Conservation (phyloP, 345 rosid genomes). For the Gynandropsis gynandra region DNA sequence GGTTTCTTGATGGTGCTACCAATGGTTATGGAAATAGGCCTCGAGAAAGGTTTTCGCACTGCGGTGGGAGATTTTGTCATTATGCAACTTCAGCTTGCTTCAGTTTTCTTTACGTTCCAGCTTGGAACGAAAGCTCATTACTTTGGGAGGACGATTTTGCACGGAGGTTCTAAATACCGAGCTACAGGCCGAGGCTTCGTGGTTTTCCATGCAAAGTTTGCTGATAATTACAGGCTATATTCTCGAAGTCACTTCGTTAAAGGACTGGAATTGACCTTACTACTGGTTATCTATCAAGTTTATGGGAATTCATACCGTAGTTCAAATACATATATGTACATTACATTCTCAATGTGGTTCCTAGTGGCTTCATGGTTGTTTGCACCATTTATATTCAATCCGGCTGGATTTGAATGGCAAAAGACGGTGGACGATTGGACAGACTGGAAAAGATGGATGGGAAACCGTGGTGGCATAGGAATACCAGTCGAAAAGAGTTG, state of each 20-base stretch:
- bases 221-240: constrained; percentile 78
- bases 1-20: constrained; percentile 82
- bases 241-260: constrained; percentile 94
- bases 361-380: constrained; percentile 89
- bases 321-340: constrained; percentile 58
- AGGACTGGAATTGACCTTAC: constrained; percentile 68
- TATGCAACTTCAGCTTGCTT: constrained; percentile 96
- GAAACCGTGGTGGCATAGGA: constrained; percentile 89
- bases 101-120: constrained; percentile 93
- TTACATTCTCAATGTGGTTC: constrained; percentile 91
- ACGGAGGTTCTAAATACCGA: constrained; percentile 79
- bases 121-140: constrained; percentile 94
- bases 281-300: constrained; percentile 63
- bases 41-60: constrained; percentile 85
- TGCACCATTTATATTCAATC: constrained; percentile 91
- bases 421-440: constrained; percentile 96
- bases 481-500: constrained; percentile 61
- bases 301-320: constrained; percentile 68
- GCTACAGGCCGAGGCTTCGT: constrained; percentile 91
- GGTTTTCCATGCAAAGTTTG: constrained; percentile 86
- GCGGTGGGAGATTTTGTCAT: constrained; percentile 85
- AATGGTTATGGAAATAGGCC: constrained; percentile 93
- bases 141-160: constrained; percentile 88
- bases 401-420: constrained; percentile 97
- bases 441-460: constrained; percentile 99